Conservation (phyloP, 2,329 filamentous ascomycete genomes). For the Thyridium curvatum region DNA sequence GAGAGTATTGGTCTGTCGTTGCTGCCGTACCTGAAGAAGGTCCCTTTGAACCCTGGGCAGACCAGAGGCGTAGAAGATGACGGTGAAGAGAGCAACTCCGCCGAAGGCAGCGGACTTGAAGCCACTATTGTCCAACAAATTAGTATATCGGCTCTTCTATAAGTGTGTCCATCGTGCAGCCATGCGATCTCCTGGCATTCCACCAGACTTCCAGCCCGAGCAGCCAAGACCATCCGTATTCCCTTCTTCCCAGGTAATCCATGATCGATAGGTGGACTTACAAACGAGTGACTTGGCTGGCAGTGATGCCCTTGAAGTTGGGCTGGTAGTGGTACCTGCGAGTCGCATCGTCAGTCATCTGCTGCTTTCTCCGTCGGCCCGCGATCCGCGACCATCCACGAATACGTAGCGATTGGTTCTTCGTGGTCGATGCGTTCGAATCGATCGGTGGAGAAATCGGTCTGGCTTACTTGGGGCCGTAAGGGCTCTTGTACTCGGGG, state of each 20-base stretch:
- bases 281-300: conserved; percentile 40
- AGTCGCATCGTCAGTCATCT: conserved; percentile 17
- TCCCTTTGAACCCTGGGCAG: conserved; percentile 55
- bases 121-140: conserved; percentile 39
- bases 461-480: conserved; percentile 58
- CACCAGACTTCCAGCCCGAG: too few relatives aligned
- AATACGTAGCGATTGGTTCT: too few relatives aligned
- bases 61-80: conserved; percentile 56
- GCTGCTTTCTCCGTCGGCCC: too few relatives aligned
- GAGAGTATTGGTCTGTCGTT: too few relatives aligned
- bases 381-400: conserved; percentile 1
- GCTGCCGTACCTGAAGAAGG: conserved; percentile 44
- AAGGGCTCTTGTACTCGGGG: conserved; percentile 52
- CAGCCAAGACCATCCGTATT: too few relatives aligned
- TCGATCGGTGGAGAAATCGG: conserved; percentile 2
- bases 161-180: too few relatives aligned
- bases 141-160: too few relatives aligned
- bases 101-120: conserved; percentile 48
- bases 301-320: conserved; percentile 46
- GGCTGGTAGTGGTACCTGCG: conserved; percentile 54
- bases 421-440: conserved; percentile 3
- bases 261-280: conserved; percentile 38
- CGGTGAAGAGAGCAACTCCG: conserved; percentile 48
- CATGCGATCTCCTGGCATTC: too few relatives aligned
- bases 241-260: too few relatives aligned